Conservation (phyloP, 495 filamentous ascomycete genomes). For the Talaromyces ruber region DNA sequence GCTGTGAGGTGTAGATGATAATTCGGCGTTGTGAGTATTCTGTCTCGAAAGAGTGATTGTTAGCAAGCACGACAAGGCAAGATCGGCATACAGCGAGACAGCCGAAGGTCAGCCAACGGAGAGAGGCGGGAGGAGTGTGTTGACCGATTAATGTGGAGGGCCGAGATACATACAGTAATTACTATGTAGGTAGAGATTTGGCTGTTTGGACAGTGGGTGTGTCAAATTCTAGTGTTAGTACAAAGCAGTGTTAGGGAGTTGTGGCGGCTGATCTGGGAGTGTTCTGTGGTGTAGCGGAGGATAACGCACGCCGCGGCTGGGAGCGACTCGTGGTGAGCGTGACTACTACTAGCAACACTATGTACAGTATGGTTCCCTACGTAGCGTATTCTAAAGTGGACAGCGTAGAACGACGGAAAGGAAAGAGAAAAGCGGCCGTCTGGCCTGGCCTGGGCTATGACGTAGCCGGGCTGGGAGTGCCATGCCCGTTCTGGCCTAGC, state of each 20-base stretch:
- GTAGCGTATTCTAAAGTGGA: not conserved
- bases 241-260: not conserved
- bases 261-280: not conserved
- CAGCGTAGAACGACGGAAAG: not conserved
- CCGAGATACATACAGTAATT: not conserved
- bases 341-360: too few relatives aligned
- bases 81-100: not conserved
- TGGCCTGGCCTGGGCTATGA: slow-evolving; percentile 1
- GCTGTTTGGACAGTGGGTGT: not conserved
- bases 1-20: not conserved
- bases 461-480: not conserved
- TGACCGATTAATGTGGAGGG: not conserved
- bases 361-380: not conserved
- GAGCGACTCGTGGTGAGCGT: not conserved
- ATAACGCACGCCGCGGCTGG: not conserved
- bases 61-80: not conserved
- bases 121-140: not conserved
- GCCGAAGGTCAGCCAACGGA: not conserved
- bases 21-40: not conserved
- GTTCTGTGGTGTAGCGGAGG: not conserved
- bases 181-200: not conserved
- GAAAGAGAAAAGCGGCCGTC: not conserved
- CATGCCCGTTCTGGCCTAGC: not conserved
- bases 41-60: not conserved
- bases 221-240: not conserved